A percentile compares a stretch with the other conserved stretches of the same genome.
Evolutionary conservation across 73 alveolate genomes (phyloP).

Genomic region (Symbiodinium pilosum): DNA sequence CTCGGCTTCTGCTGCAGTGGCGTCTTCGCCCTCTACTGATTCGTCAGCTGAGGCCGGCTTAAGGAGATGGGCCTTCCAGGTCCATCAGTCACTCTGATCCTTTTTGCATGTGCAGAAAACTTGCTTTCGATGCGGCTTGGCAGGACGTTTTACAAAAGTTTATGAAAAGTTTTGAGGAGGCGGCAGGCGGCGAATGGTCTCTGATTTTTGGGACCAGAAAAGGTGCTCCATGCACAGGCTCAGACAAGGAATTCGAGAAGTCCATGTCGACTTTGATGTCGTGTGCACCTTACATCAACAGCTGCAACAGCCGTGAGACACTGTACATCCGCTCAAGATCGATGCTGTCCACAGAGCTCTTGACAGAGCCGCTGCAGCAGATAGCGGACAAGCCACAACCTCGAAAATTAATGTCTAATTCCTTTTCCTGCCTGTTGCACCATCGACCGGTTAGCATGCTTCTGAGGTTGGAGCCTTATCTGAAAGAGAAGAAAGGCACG

Average conservation of each 20-base stretch:
- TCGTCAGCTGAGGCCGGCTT: neutral
- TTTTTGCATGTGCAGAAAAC: no score
- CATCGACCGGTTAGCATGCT: no score
- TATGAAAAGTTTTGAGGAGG: constrained; percentile 74
- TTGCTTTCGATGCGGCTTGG: neutral
- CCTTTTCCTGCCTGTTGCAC: neutral
- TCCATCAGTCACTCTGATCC: no score
- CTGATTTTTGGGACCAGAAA: no score
- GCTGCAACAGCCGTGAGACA: neutral
- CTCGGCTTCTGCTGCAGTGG: neutral
- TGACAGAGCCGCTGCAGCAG: constrained; percentile 46
- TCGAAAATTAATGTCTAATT: neutral
- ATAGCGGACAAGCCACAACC: constrained; percentile 17
- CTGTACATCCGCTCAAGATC: neutral
- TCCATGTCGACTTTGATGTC: constrained; percentile 55
- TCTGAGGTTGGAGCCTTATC: constrained; percentile 40
- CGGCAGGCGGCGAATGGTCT: constrained; percentile 1
- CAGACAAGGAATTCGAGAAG: constrained; percentile 67
- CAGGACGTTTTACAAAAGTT: constrained; percentile 50
- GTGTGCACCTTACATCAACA: neutral
- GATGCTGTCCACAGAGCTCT: constrained; percentile 33
- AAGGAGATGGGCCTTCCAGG: no score
- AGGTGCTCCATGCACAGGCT: neutral
- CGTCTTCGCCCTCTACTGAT: neutral
- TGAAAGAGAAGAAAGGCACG: constrained; percentile 47